These are phyloP conservation scores for Raffaelea albimanens DNA, from an alignment of 2,329 filamentous ascomycete species.

Conservation along the genomic window DNA sequence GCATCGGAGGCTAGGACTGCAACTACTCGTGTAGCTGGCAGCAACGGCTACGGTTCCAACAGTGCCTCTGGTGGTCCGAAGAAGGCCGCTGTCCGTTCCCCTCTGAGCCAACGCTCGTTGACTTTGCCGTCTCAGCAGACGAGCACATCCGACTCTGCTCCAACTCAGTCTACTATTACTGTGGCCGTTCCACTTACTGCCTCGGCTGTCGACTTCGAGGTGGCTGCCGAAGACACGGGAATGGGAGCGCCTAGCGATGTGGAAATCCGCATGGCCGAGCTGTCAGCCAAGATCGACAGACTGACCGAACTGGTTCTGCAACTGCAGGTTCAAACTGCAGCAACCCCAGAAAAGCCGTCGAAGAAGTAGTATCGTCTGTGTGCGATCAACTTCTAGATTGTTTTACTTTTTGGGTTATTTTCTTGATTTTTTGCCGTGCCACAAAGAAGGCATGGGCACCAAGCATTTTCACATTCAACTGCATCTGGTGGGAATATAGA, in stretches of 20 bases:
- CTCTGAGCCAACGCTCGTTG: background rate
- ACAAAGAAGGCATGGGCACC: too few relatives aligned
- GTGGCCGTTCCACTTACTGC: background rate
- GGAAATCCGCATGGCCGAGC: slow-evolving; percentile 38
- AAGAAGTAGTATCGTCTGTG: too few relatives aligned
- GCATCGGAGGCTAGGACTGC: background rate
- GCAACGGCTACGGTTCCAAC: background rate
- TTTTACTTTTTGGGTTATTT: too few relatives aligned
- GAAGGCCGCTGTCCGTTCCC: background rate
- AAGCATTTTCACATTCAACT: too few relatives aligned
- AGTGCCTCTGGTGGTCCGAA: slow-evolving; percentile 1
- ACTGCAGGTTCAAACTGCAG: slow-evolving; percentile 5
- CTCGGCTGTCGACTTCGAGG: background rate
- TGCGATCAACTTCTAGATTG: too few relatives aligned
- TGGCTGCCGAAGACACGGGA: slow-evolving; percentile 11
- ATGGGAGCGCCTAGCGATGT: slow-evolving; percentile 14
- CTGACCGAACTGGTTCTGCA: slow-evolving; percentile 46
- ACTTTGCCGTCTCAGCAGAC: background rate
- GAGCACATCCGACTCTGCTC: background rate
- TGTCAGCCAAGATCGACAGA: slow-evolving; percentile 49
- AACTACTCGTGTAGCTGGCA: background rate
- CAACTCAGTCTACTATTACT: background rate
- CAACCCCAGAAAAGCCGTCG: too few relatives aligned
- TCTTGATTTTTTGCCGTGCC: too few relatives aligned
- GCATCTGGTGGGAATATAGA: too few relatives aligned